Evolutionary conservation across 2,329 filamentous ascomycete genomes (phyloP).

Genomic region (Talaromyces sp.): DNA sequence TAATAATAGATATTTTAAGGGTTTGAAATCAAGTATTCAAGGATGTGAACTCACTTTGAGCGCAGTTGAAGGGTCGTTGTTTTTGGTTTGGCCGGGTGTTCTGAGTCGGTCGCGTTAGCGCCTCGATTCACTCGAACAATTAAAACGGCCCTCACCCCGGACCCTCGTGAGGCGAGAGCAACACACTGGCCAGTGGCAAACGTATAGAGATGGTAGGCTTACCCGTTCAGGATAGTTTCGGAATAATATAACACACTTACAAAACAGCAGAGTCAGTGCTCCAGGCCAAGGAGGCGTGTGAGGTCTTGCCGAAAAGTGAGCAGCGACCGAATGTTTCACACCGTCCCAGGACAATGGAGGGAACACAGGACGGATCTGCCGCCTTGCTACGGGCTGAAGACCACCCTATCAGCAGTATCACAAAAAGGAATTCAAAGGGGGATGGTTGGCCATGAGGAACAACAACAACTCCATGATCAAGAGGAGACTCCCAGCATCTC

Average conservation of each 20-base stretch:
- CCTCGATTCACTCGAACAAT: constrained; percentile 20
- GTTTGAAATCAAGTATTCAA: background rate
- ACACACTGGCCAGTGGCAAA: background rate
- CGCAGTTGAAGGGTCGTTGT: constrained; percentile 15
- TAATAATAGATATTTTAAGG: background rate
- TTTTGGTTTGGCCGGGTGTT: constrained; percentile 26
- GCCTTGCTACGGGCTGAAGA: constrained; percentile 34
- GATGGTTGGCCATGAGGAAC: constrained; percentile 30
- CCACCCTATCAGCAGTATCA: constrained; percentile 28
- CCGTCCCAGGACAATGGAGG: constrained; percentile 25
- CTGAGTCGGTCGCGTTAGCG: constrained; percentile 38
- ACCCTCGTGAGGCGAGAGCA: constrained; percentile 1
- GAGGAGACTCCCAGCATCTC: constrained; percentile 16
- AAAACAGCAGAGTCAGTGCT: constrained; percentile 23
- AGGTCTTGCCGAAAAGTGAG: constrained; percentile 32
- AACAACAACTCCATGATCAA: constrained; percentile 23
- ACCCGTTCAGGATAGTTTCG: constrained; percentile 15
- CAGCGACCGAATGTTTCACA: constrained; percentile 33
- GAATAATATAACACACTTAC: constrained; percentile 12
- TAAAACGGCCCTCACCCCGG: constrained; percentile 1
- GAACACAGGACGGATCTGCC: constrained; percentile 33
- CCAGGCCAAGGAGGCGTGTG: constrained; percentile 35
- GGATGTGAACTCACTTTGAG: background rate
- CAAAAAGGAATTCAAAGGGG: constrained; percentile 23
- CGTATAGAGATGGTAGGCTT: constrained; percentile 1